phyloP scores from a whole-genome alignment of 2,329 filamentous ascomycete species.

The Xylariales sp. region DNA sequence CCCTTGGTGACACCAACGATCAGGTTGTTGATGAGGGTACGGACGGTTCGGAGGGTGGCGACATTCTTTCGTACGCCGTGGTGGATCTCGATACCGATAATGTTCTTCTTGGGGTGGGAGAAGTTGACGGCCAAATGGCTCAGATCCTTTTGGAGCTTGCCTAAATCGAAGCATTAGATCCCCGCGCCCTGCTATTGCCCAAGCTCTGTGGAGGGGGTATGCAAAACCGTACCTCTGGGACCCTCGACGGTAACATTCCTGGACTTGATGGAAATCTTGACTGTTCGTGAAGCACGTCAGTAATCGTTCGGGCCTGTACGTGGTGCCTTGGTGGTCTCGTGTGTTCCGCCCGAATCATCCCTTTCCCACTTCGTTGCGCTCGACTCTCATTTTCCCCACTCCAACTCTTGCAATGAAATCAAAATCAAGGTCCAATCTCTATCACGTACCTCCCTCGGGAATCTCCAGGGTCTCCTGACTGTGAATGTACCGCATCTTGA shows the following conservation, averaged over 20 bases:
- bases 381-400: conserved; percentile 15
- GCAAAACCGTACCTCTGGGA: conserved; percentile 77
- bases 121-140: conserved; percentile 97
- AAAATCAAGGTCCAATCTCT: conserved; percentile 14
- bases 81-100: conserved; percentile 98
- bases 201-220: conserved; percentile 22
- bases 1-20: conserved; percentile 98
- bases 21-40: conserved; percentile 98
- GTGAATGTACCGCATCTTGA: conserved; percentile 99
- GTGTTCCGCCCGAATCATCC: conserved; percentile 9
- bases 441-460: conserved; percentile 91
- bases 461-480: conserved; percentile 95
- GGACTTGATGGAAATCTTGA: conserved; percentile 98
- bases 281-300: conserved; percentile 65
- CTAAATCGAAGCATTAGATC: conserved; percentile 59
- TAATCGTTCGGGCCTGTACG: conserved; percentile 39
- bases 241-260: conserved; percentile 97
- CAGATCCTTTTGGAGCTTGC: conserved; percentile 97
- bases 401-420: conserved; percentile 25
- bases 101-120: conserved; percentile 83
- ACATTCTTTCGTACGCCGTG: conserved; percentile 98
- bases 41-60: conserved; percentile 97
- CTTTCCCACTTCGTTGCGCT: conserved; percentile 10
- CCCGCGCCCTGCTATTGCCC: conserved; percentile 12
- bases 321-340: conserved; percentile 27